Conservation (phyloP, 768 basidiomycete genomes). For the Mrakia gelida region DNA sequence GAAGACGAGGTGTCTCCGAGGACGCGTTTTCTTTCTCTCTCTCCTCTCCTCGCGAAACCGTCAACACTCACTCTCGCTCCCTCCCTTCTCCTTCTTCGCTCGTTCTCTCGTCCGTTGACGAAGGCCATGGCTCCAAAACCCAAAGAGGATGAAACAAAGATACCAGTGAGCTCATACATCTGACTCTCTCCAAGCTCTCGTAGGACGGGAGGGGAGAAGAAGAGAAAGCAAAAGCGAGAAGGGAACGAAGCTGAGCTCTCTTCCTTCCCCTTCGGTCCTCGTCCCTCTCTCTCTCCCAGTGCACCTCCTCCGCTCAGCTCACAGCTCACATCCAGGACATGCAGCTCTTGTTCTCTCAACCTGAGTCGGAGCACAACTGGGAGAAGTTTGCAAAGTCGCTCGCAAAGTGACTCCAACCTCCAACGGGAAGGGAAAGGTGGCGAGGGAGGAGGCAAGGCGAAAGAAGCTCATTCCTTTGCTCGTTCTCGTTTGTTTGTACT, state of each 20-base stretch:
- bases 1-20: too few relatives aligned
- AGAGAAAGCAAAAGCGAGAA: background rate
- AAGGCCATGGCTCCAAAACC: slow-evolving; percentile 18
- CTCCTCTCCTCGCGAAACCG: background rate
- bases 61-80: background rate
- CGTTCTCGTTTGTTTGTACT: background rate
- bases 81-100: background rate
- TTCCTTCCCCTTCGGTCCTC: background rate
- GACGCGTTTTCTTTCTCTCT: too few relatives aligned
- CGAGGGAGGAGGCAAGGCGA: background rate
- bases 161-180: background rate
- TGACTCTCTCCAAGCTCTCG: background rate
- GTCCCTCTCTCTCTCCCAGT: slow-evolving; percentile 24
- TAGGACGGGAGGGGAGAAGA: too few relatives aligned
- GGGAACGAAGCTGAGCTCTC: background rate
- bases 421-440: background rate
- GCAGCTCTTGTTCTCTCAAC: slow-evolving; percentile 33
- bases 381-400: slow-evolving; percentile 55
- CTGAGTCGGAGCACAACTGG: slow-evolving; percentile 77
- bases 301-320: slow-evolving; percentile 34
- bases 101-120: background rate
- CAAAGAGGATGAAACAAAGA: slow-evolving; percentile 21
- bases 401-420: slow-evolving; percentile 11
- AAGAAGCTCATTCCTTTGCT: background rate
- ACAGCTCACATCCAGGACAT: slow-evolving; percentile 34